Base-by-base conservation (phyloP, 805 yeast genomes). In the Wickerhamiella alocasiicola region DNA sequence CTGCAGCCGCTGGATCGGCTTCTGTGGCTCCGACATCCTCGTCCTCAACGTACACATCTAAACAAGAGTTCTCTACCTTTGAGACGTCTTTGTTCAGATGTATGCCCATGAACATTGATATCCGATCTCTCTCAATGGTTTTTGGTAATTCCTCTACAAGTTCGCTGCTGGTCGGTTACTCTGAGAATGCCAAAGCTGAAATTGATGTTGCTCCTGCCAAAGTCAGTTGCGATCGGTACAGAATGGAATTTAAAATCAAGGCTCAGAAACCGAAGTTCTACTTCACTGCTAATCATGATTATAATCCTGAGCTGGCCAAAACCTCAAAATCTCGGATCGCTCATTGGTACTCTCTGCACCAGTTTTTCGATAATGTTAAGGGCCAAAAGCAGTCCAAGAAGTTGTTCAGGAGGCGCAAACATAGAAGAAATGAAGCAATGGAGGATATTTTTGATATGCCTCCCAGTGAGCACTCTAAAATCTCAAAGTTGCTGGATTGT, bases 141-240 rank as follows among this genome's bases (percentile, higher is more conserved):
- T 52, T 84, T 16, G 98, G 98, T 6, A 88, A 87, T 57, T 66
- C 69, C 44, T 68, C 73, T 12, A 84, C 95, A 0, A 78, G 91
- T 1, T 73, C 87, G 1, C 60, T 91, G 9, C 47, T 81, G 32
- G 75, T 84, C 3, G 63, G 70, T 3, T 76, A 84, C 6, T 78
- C 68, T 50, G 64, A 69, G 4, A 55, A 65, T 1, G 74, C 74
- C 1, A 60, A 60, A 11, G 85, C 84, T 0, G 42, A 65, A 0
- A 44, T 78, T 2, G 95, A 87, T 56, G 63, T 72, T 9, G 57
- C 65, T 3, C 60, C 60, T 11, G 51, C 76, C 1, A 57, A 76
- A 0, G 68, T 69, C 6, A 60, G 64, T 1, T 53, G 71, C 2
- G 98, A 91, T 56, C 48, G 62, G 13, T 80, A 70, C 54, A 68